Evolutionary conservation across 2,329 filamentous ascomycete species (phyloP), one percentile per base, ranked within the genome.

Genomic region (Metarhizium humberi): DNA sequence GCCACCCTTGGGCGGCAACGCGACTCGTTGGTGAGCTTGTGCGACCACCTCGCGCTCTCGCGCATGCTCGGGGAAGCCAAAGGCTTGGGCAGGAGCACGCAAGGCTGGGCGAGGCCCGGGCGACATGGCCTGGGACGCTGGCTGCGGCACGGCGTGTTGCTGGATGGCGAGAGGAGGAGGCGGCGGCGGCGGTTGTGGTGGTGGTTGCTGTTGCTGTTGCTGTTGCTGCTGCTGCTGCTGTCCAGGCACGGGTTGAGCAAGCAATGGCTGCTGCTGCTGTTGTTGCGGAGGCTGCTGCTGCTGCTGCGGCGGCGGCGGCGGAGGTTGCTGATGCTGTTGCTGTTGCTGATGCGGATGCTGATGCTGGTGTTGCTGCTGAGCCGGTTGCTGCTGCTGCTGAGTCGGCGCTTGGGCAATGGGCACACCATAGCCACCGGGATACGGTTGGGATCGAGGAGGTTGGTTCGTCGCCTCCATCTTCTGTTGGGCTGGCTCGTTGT

Each of bases 51-150:
- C 57, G 2, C 57, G 55, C 55, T 64, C 49, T 42, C 50, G 57
- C n/a, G 63, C 60, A 13, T 61, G 70, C 34, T 80, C 77, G 5
- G 70, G 66, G 58, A 78, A 78, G 5, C 72, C 68, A 57, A 78
- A 78, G 16, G 66, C 63, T 30, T 68, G 69, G 18, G 66, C 59
- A 11, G 76, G 75, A 29, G 75, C 73, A 59, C 76, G 71, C 25
- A 76, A 58, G 18, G 20, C 25, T 16, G 75, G 71, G 32, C 74
- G 72, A 51, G 67, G 59, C 46, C 63, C 63, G 2, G 78, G 78
- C 10, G 78, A 80, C 71, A 78, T 77, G 49, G 71, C 66, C 57
- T 75, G 76, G 7, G 72, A 63, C 14, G 66, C 66, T 50, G 70
- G 65, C 57, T 74, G 75, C 40, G 67, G 57, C 38, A 68, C 62